phyloP scores from a whole-genome alignment of 1,284 basidiomycete genomes.

The Rhodotorula sp. region DNA sequence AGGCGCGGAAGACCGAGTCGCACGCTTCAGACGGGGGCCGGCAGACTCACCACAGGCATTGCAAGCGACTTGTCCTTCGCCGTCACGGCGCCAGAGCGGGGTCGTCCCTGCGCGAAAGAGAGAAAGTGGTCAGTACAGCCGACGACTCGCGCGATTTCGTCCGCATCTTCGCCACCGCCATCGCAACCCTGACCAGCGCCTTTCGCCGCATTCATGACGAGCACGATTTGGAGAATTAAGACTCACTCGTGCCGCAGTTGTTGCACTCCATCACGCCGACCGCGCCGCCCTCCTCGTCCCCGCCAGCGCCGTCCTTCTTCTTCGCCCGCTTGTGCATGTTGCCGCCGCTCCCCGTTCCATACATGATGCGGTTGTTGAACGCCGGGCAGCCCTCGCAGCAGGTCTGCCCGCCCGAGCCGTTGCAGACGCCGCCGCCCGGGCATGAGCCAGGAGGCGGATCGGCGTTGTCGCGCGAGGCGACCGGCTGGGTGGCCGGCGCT shows the following conservation, averaged over 20 bases:
- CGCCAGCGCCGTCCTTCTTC: neutral
- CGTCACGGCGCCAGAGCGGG: slow-evolving; percentile 88
- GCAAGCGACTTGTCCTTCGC: slow-evolving; percentile 83
- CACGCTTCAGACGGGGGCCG: too few species aligned
- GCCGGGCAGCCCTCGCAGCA: slow-evolving; percentile 92
- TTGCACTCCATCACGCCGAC: slow-evolving; percentile 45
- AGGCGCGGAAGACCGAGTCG: too few species aligned
- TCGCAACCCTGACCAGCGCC: neutral
- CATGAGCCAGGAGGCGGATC: slow-evolving; percentile 63
- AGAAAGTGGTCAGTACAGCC: neutral
- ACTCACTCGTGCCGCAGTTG: slow-evolving; percentile 46
- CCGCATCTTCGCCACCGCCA: neutral
- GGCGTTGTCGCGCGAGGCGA: slow-evolving; percentile 3
- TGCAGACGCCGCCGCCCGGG: slow-evolving; percentile 91
- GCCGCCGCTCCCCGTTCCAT: slow-evolving; percentile 9
- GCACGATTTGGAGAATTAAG: neutral
- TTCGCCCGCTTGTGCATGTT: slow-evolving; percentile 5
- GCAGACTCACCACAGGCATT: slow-evolving; percentile 76
- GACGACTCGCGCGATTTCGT: neutral
- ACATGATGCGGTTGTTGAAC: slow-evolving; percentile 69
- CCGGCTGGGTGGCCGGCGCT: neutral
- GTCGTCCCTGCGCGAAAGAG: slow-evolving; percentile 61
- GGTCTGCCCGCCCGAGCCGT: slow-evolving; percentile 86
- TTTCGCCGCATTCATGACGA: neutral
- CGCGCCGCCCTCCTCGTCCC: slow-evolving; percentile 6